Evolutionary conservation across 2,329 filamentous ascomycete genomes (phyloP), one percentile per base, ranked within the genome.

Genomic region (Herpotrichia juniperi): DNA sequence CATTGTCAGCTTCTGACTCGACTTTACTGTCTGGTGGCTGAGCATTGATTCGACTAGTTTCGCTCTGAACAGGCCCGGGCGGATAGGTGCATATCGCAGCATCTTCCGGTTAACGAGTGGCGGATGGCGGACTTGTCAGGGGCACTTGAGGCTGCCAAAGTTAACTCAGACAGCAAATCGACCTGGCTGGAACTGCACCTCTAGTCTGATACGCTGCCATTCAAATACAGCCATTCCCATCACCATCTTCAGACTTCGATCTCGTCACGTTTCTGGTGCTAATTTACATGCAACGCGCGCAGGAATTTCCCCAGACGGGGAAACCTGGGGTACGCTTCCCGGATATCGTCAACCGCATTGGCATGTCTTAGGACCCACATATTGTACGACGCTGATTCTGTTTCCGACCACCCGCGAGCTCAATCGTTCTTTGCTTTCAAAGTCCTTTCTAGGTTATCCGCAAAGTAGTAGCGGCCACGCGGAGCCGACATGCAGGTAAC

Each of bases 301-400:
- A 19, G 30, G 44, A 30, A 37, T 28, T 14, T 46, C 31, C 31
- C 30, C 28, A 37, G 17, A n/a, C 22, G 31, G 44, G 44, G 31
- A 46, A 21, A 37, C 34, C 34, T 22, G 37, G 37, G 37, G 37
- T 24, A 24, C 37, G 37, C 21, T 7, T 16, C 34, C 40, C 45
- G 45, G 45, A 30, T 32, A 48, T 40, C 45, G 31, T 30, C 24
- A 48, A 48, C 45, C 34, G 45, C 10, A 30, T 40, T 30, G 24
- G 24, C 45, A 40, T 42, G 17, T 34, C 46, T 12, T 9, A 5
- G 25, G 46, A 43, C 37, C 46, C 46, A 49, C 46, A 21, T 28
- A 40, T 24, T 22, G 3, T 26, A 32, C 46, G 25, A 32, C 25
- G 37, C 46, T 42, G 46, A 42, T 34, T 6, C 37, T 49, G n/a